phyloP scores from a whole-genome alignment of 768 basidiomycete genomes.

The Russula olivacea region DNA sequence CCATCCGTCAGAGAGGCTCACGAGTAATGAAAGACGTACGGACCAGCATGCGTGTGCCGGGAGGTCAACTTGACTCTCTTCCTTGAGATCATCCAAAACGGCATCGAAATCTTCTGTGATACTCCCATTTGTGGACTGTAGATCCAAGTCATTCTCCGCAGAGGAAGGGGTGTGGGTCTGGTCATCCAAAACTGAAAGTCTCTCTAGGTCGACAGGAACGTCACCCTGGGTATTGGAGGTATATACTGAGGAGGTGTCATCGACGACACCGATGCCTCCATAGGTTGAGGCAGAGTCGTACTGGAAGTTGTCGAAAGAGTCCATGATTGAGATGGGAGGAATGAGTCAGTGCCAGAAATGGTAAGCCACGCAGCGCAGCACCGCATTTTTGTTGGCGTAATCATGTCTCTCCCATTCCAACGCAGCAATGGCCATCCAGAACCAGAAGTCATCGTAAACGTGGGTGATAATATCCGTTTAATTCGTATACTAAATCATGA shows the following conservation, averaged over 20 bases:
- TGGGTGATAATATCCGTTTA: constrained; percentile 31
- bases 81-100: constrained; percentile 84
- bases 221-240: constrained; percentile 60
- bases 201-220: constrained; percentile 53
- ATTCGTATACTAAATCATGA: not conserved
- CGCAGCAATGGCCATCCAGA: constrained; percentile 52
- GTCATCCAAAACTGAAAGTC: constrained; percentile 63
- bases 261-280: constrained; percentile 62
- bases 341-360: constrained; percentile 4
- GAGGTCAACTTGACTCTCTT: constrained; percentile 68
- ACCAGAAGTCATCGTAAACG: constrained; percentile 62
- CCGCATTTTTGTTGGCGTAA: not conserved
- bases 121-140: constrained; percentile 34
- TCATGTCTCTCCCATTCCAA: constrained; percentile 19
- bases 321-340: constrained; percentile 42
- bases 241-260: constrained; percentile 78
- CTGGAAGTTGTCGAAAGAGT: constrained; percentile 81
- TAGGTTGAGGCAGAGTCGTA: constrained; percentile 81
- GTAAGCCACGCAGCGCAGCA: not conserved
- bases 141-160: constrained; percentile 29
- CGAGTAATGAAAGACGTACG: constrained; percentile 18
- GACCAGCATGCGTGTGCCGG: constrained; percentile 96
- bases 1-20: constrained; percentile 8
- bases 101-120: constrained; percentile 87
- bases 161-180: constrained; percentile 32